Evolutionary conservation across 2,329 filamentous ascomycete species (phyloP), one percentile per base, ranked within the genome.

Genomic region (Harringtonia lauricola): DNA sequence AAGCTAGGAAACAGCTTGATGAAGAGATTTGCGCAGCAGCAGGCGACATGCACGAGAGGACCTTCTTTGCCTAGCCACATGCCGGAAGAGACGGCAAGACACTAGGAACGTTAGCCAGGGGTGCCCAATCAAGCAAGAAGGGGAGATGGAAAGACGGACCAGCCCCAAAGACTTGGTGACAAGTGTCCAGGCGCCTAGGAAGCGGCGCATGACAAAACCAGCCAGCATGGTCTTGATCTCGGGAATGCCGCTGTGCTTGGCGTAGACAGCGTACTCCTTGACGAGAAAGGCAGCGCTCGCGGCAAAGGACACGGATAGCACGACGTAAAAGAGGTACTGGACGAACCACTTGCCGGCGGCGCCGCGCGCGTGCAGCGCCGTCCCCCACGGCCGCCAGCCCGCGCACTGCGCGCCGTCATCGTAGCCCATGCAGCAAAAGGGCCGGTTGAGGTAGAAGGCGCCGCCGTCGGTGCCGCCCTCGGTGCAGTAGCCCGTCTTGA

Each of bases 11-110:
- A 95, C 10, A 90, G 67, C 59, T 94, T 94, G 76, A 92, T 94
- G 57, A 95, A 88, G 10, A 95, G 65, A 58, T 94, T 95, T 38
- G 90, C 88, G 58, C 89, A 95, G 61, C 92, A 96, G 64, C 92
- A 96, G 47, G 90, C 90, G 19, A 96, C 89, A 62, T 98, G 90
- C 7, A 98, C 90, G 31, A 96, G 66, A 1, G 90, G 90, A 1
- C 90, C 90, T 68, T 98, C 90, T 62, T 96, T 96, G 28, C 90
- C 90, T 14, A 96, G 69, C 90, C 92, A 96, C 70, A 98, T 81
- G 41, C 90, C 90, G 7, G 89, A 95, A 51, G 86, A 86, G 36
- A 95, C 90, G 36, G 90, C 84, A 30, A 96, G 75, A 59, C 88
- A 89, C 79, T 94, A 47, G 41, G n/a, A n/a, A n/a, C 18, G 61